Evolutionary conservation across 2,329 filamentous ascomycete species (phyloP), one percentile per base, ranked within the genome.

Genomic region (Sporothrix phasma): DNA sequence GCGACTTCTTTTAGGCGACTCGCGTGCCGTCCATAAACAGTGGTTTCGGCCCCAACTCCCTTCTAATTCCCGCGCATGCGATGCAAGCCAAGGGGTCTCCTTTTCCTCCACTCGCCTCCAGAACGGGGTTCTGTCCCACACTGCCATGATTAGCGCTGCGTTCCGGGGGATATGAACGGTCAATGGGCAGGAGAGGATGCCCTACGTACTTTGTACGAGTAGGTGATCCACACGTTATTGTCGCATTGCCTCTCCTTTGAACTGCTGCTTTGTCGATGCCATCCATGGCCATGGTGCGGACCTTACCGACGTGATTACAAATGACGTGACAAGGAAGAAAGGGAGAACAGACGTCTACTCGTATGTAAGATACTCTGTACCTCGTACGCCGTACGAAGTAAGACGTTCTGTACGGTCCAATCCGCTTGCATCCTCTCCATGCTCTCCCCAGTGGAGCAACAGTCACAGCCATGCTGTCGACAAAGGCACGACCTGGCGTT

Each of bases 151-250:
- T 62, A 53, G 60, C 46, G 60, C 45, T 26, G 17, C 5, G 34
- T 29, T 13, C 34, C 4, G n/a, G 26, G 8, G n/a, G 24, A 7
- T 29, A 11, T 45, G 41, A 29, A 46, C 17, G n/a, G 58, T 31
- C 49, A 37, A 6, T n/a, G n/a, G n/a, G n/a, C n/a, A n/a, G n/a
- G n/a, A n/a, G n/a, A n/a, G n/a, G n/a, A n/a, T n/a, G n/a, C n/a
- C n/a, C n/a, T n/a, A n/a, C n/a, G n/a, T n/a, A n/a, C n/a, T n/a
- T n/a, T n/a, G n/a, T 63, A 59, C 62, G n/a, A n/a, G 62, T 63
- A 63, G 59, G 62, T 63, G 62, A 29, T 49, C 62, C 62, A 63
- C 62, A 46, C 13, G 11, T 11, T 29, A 41, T 63, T 34, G 15
- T 26, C 26, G 46, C 46, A 34, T 24, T 63, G 45, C 3, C 29